Base-by-base conservation (phyloP, 129 eudicot species). In the carrot (Daucus carota) region DNA sequence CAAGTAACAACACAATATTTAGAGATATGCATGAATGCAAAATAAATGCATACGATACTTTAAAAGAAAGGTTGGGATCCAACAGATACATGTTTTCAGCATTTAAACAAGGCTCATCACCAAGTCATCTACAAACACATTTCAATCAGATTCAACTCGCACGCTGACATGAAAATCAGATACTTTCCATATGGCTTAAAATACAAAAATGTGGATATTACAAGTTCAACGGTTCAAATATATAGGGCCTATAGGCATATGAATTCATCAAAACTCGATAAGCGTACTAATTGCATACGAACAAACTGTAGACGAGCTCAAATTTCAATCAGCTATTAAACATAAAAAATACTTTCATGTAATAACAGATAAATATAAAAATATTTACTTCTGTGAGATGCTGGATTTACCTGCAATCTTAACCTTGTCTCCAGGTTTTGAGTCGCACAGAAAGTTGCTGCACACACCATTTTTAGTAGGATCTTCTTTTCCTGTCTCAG, bases 391-490 rank as follows among this genome's bases (percentile, higher is more conserved):
- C 32, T 47, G 4, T 22, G 62, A 38, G 75, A 73, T 33, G 14
- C 20, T 54, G 47, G 6, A 38, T 75, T 6, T 82, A 92, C 99
- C 99, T 71, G 99, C 80, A 50, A 95, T 91, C 76, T 91, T 78
- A 75, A 95, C 84, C 68, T 89, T 91, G 91, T 95, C 99, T 63
- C 99, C 99, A 43, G 99, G 99, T 83, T 95, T 95, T 42, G 99
- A 86, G 78, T 95, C 87, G 20, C 97, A 95, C 20, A 95, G 83
- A 76, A 89, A 95, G 72, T 95, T 95, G 84, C 99, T 95, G 88
- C 99, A 91, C 10, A 89, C 84, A 48, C 99, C 99, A 11, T 89
- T 95, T 83, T 95, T 95, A 45, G 93, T 80, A 17, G 96, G 97
- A 80, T 91, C 97, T 82, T 95, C 99, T 84, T 95, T 91, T 41